Evolutionary conservation across 306 rosid species (phyloP).

Genomic region (Lupinus albus): DNA sequence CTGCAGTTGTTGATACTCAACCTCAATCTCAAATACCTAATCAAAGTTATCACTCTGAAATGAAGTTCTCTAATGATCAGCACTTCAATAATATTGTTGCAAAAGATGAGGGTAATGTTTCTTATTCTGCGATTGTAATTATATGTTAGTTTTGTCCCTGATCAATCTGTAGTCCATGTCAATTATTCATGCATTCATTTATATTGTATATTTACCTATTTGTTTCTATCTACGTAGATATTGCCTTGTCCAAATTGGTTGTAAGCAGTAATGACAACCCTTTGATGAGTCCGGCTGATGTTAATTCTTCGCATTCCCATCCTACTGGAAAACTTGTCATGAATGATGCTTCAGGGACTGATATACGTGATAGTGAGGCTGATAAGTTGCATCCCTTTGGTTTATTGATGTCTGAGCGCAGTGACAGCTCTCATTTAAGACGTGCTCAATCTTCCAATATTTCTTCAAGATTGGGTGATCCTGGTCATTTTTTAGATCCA

Average conservation of each 20-base stretch:
- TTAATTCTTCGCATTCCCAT: slow-evolving; percentile 43
- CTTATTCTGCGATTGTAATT: slow-evolving; percentile 14
- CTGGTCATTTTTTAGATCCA: slow-evolving; percentile 55
- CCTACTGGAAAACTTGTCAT: slow-evolving; percentile 42
- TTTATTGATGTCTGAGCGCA: slow-evolving; percentile 67
- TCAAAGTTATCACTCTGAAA: slow-evolving; percentile 46
- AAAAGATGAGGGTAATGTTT: slow-evolving; percentile 56
- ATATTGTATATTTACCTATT: slow-evolving; percentile 15
- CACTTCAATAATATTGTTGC: slow-evolving; percentile 44
- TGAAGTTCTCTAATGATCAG: slow-evolving; percentile 50
- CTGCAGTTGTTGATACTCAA: slow-evolving; percentile 44
- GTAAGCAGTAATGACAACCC: slow-evolving; percentile 48
- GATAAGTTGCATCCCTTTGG: slow-evolving; percentile 78
- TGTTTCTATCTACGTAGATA: slow-evolving; percentile 44
- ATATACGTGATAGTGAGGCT: slow-evolving; percentile 42
- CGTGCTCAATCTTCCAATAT: slow-evolving; percentile 58
- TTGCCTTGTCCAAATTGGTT: slow-evolving; percentile 48
- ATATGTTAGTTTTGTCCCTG: slow-evolving; percentile 13
- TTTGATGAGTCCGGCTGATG: slow-evolving; percentile 45
- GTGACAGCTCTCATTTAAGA: slow-evolving; percentile 56
- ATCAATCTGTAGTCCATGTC: neutral
- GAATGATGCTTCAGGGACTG: slow-evolving; percentile 49
- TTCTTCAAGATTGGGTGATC: slow-evolving; percentile 55
- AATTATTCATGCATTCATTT: slow-evolving; percentile 15
- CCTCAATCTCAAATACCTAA: slow-evolving; percentile 48